Evolutionary conservation across 2,329 filamentous ascomycete genomes (phyloP).

Genomic region (Aureobasidium melanogenum): DNA sequence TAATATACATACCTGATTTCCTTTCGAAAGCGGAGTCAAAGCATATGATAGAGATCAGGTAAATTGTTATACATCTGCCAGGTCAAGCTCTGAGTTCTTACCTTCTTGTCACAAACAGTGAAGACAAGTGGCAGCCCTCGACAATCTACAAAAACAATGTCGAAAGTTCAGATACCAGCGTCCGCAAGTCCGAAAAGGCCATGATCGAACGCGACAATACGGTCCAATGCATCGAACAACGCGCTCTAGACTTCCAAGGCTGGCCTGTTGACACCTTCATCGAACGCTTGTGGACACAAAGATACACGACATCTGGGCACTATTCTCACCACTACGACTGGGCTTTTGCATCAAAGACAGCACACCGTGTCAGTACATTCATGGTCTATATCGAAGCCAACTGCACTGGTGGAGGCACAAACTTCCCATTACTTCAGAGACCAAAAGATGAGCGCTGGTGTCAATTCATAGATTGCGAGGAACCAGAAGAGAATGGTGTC

Average conservation of each 20-base stretch:
- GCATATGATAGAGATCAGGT: constrained; percentile 48
- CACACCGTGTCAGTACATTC: constrained; percentile 45
- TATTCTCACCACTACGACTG: constrained; percentile 55
- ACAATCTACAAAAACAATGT: constrained; percentile 44
- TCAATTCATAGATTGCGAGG: constrained; percentile 46
- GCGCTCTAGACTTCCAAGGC: constrained; percentile 51
- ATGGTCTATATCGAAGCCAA: constrained; percentile 51
- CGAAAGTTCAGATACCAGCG: constrained; percentile 38
- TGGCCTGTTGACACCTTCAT: constrained; percentile 50
- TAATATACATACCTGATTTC: constrained; percentile 52
- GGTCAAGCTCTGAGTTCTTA: constrained; percentile 11
- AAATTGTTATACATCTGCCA: constrained; percentile 4
- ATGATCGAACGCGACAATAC: constrained; percentile 35
- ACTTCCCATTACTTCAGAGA: constrained; percentile 46
- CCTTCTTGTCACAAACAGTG: constrained; percentile 16
- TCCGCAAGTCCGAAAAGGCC: constrained; percentile 47
- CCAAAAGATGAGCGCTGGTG: constrained; percentile 44
- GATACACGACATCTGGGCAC: constrained; percentile 49
- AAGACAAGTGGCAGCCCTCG: constrained; percentile 43
- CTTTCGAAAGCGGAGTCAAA: constrained; percentile 39
- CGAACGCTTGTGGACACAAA: constrained; percentile 52
- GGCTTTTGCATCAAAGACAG: constrained; percentile 28
- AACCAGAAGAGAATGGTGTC: constrained; percentile 33
- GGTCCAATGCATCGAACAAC: constrained; percentile 51
- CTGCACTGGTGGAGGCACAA: constrained; percentile 51